Evolutionary conservation across 345 rosid genomes (phyloP).

Genomic region (Physaria fendleri): DNA sequence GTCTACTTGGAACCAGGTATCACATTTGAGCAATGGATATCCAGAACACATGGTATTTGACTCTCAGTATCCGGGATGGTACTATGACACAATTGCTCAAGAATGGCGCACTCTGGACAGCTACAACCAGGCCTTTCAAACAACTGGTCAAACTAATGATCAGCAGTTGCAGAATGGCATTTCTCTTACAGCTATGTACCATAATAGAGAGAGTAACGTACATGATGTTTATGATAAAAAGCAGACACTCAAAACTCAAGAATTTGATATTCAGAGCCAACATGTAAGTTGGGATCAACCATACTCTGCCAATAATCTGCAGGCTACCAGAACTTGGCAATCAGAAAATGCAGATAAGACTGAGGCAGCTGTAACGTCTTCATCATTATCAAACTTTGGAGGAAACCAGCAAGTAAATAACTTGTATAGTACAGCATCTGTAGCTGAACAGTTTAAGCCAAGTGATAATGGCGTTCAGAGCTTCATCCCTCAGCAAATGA

Average conservation of each 20-base stretch:
- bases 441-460: slow-evolving; percentile 40
- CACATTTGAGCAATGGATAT: slow-evolving; percentile 61
- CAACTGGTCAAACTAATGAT: slow-evolving; percentile 37
- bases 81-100: slow-evolving; percentile 60
- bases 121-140: slow-evolving; percentile 51
- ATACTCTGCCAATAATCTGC: slow-evolving; percentile 40
- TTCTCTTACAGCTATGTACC: slow-evolving; percentile 29
- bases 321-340: slow-evolving; percentile 40
- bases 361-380: slow-evolving; percentile 18
- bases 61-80: slow-evolving; percentile 93
- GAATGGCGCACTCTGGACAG: slow-evolving; percentile 72
- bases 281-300: slow-evolving; percentile 46
- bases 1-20: slow-evolving; percentile 60
- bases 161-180: slow-evolving; percentile 59
- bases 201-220: slow-evolving; percentile 25
- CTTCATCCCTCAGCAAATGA: slow-evolving; percentile 43
- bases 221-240: slow-evolving; percentile 38
- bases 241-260: slow-evolving; percentile 39
- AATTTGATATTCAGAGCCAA: slow-evolving; percentile 35
- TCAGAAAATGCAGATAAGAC: slow-evolving; percentile 35
- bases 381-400: slow-evolving; percentile 31
- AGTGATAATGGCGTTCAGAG: slow-evolving; percentile 38
- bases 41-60: slow-evolving; percentile 90
- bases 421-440: slow-evolving; percentile 37
- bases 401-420: slow-evolving; percentile 45